A percentile compares a stretch with the other conserved stretches of the same genome.
These are phyloP conservation scores for Myxozyma geophila DNA, from an alignment of 805 yeast genomes.

Conservation along the genomic window DNA sequence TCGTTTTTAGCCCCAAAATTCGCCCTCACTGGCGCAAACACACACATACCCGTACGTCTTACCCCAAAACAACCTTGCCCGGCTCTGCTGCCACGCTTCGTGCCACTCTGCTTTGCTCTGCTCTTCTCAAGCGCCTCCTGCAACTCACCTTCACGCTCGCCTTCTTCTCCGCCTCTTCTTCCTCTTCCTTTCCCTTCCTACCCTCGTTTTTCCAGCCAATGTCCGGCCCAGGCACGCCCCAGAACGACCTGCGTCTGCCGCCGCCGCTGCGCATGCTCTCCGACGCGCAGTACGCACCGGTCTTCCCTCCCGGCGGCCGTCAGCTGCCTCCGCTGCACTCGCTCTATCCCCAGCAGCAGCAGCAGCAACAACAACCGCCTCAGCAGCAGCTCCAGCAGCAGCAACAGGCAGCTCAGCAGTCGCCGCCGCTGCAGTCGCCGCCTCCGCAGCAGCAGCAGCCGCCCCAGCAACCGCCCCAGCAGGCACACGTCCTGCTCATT, in stretches of 20 bases:
- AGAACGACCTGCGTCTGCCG: constrained; percentile 25
- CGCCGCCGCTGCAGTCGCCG: constrained; percentile 1
- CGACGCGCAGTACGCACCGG: constrained; percentile 20
- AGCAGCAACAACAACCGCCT: not conserved
- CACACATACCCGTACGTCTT: not conserved
- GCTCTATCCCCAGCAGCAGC: constrained; percentile 18
- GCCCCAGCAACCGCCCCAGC: constrained; percentile 1
- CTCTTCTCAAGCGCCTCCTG: too few relatives aligned
- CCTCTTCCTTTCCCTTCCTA: not conserved
- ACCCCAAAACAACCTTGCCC: not conserved
- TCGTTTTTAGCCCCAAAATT: too few relatives aligned
- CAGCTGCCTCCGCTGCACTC: constrained; percentile 20
- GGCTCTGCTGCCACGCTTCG: not conserved
- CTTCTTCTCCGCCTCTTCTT: not conserved
- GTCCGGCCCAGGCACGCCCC: constrained; percentile 17
- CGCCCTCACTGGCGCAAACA: not conserved
- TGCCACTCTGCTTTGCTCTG: too few relatives aligned
- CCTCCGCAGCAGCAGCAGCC: constrained; percentile 6
- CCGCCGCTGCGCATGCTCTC: constrained; percentile 29
- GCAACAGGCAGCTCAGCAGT: constrained; percentile 6
- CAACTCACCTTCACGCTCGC: too few relatives aligned
- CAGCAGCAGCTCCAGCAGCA: constrained; percentile 16
- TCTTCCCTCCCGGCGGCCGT: constrained; percentile 13
- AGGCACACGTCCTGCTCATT: not conserved
- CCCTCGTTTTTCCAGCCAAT: not conserved